These are phyloP conservation scores for Phlebopus sp. DNA, from an alignment of 1,284 basidiomycete genomes.

Conservation along the genomic window DNA sequence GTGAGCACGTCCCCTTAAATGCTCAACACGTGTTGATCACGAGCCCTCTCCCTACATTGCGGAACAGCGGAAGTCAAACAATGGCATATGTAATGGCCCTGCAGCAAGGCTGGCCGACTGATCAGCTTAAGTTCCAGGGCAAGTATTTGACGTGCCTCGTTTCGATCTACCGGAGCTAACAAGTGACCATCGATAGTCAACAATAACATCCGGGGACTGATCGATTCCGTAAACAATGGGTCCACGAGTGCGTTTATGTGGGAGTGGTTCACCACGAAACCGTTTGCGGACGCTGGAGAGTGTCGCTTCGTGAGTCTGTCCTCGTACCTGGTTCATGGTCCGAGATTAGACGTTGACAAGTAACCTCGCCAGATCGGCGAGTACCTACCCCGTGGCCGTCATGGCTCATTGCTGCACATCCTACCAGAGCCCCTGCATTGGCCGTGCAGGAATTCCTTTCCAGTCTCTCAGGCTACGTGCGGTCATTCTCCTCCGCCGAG, in stretches of 20 bases:
- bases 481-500: slow-evolving; percentile 63
- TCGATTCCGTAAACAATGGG: slow-evolving; percentile 87
- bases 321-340: not conserved
- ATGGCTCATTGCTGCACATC: slow-evolving; percentile 89
- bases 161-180: not conserved
- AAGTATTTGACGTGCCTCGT: slow-evolving; percentile 12
- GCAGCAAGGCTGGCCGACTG: slow-evolving; percentile 78
- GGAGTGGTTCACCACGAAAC: slow-evolving; percentile 99
- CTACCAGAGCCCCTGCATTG: slow-evolving; percentile 51
- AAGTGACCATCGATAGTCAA: slow-evolving; percentile 57
- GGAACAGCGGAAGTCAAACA: slow-evolving; percentile 75
- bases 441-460: slow-evolving; percentile 64
- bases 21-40: not conserved
- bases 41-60: not conserved
- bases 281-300: slow-evolving; percentile 80
- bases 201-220: slow-evolving; percentile 86
- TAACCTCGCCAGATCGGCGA: slow-evolving; percentile 65
- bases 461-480: slow-evolving; percentile 63
- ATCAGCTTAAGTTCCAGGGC: slow-evolving; percentile 77
- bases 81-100: slow-evolving; percentile 96
- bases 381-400: slow-evolving; percentile 96
- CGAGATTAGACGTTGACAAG: not conserved
- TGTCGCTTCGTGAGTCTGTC: slow-evolving; percentile 69
- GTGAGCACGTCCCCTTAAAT: slow-evolving; percentile 29
- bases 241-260: slow-evolving; percentile 86